Evolutionary conservation across 1,139 yeast genomes (phyloP).

Genomic region (Kodamaea ohmeri): DNA sequence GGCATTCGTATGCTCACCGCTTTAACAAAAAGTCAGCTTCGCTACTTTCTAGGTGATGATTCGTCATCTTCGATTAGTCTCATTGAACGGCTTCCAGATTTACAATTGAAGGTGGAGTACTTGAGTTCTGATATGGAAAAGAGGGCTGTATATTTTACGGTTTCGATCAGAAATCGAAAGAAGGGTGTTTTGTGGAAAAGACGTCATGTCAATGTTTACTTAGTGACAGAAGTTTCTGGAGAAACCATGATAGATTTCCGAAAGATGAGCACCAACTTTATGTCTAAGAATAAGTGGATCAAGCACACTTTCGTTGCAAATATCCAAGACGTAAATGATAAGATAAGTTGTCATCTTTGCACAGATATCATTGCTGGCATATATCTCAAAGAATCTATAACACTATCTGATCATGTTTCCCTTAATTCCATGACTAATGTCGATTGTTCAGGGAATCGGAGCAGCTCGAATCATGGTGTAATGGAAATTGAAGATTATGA

Average conservation of each 20-base stretch:
- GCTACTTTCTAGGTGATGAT: neutral
- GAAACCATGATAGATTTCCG: conserved; percentile 3
- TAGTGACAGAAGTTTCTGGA: conserved; percentile 2
- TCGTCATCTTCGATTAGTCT: neutral
- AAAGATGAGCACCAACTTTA: neutral
- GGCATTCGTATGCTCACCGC: conserved; percentile 2
- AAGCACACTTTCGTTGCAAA: neutral
- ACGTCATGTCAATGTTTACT: neutral
- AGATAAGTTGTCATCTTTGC: conserved; percentile 23
- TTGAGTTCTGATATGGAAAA: neutral
- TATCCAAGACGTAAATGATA: conserved; percentile 16
- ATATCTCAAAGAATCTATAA: conserved; percentile 7
- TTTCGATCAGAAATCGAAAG: neutral
- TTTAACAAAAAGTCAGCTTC: conserved; percentile 3
- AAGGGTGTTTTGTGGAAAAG: conserved; percentile 10
- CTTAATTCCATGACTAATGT: no score
- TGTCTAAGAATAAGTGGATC: conserved; percentile 2
- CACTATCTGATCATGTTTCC: neutral
- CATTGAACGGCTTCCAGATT: conserved; percentile 2
- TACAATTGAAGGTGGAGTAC: conserved; percentile 2
- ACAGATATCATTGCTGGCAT: conserved; percentile 41
- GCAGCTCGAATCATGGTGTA: no score
- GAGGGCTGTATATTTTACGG: conserved; percentile 11
- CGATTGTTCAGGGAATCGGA: no score
- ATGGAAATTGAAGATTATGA: no score